phyloP scores from a whole-genome alignment of 164 flowering plant genomes.

The Litsea cubeba region DNA sequence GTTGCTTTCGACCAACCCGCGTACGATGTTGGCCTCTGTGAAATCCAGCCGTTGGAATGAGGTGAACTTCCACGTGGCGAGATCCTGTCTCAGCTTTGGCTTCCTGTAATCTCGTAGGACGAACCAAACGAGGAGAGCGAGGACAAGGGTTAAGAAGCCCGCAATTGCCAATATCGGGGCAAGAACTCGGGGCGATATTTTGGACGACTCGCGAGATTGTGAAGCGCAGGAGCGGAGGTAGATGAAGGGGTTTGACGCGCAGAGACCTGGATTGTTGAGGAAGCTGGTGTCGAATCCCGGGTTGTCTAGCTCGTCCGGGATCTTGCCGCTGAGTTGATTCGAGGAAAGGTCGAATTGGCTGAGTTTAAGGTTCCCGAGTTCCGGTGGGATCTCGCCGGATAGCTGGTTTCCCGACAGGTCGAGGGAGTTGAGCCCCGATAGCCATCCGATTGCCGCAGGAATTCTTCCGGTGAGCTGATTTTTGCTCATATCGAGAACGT shows the following conservation, averaged over 20 bases:
- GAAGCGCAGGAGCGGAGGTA: slow-evolving; percentile 23
- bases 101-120: slow-evolving; percentile 12
- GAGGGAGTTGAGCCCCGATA: slow-evolving; percentile 28
- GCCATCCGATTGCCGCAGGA: slow-evolving; percentile 28
- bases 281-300: slow-evolving; percentile 34
- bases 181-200: slow-evolving; percentile 14
- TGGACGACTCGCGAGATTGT: not conserved
- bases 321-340: slow-evolving; percentile 36
- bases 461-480: slow-evolving; percentile 56
- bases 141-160: not conserved
- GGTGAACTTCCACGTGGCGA: too few relatives aligned
- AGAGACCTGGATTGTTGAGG: slow-evolving; percentile 44
- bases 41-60: too few relatives aligned
- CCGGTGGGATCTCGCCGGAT: slow-evolving; percentile 42
- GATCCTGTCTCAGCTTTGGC: too few relatives aligned
- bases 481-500: too few relatives aligned
- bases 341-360: slow-evolving; percentile 44
- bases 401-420: slow-evolving; percentile 46
- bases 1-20: too few relatives aligned
- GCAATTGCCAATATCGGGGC: slow-evolving; percentile 18
- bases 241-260: slow-evolving; percentile 20
- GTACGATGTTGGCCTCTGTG: too few relatives aligned
- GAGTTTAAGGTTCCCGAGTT: slow-evolving; percentile 21
- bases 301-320: slow-evolving; percentile 35
- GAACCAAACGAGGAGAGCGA: slow-evolving; percentile 6